Evolutionary conservation across 495 filamentous ascomycete genomes (phyloP).

Genomic region (Amniculicola lignicola): DNA sequence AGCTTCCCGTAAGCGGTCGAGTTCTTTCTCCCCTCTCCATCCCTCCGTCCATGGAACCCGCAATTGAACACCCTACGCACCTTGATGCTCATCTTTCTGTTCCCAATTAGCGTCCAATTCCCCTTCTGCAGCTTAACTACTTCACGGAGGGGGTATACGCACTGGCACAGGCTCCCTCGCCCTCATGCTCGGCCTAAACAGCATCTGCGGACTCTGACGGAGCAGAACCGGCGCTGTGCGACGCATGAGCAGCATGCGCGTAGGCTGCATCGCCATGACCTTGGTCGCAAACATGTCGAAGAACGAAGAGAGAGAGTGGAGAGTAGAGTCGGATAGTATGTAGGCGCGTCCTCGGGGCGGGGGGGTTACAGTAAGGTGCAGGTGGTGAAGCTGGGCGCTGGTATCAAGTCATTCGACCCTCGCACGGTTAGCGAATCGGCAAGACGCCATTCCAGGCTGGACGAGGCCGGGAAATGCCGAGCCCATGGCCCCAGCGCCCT

Average conservation of each 20-base stretch:
- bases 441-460: too few relatives aligned
- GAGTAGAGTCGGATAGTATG: not conserved
- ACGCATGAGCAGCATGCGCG: conserved; percentile 57
- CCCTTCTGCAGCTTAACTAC: not conserved
- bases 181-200: conserved; percentile 57
- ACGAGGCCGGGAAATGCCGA: too few relatives aligned
- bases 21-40: too few relatives aligned
- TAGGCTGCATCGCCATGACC: conserved; percentile 61
- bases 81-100: conserved; percentile 48
- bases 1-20: too few relatives aligned
- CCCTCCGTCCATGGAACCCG: too few relatives aligned
- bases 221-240: conserved; percentile 38
- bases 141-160: conserved; percentile 46
- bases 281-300: conserved; percentile 8
- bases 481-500: too few relatives aligned
- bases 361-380: too few relatives aligned
- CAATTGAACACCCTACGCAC: conserved; percentile 34
- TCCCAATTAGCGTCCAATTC: conserved; percentile 21
- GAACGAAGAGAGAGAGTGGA: conserved; percentile 1
- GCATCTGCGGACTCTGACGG: conserved; percentile 31
- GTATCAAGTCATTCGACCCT: too few relatives aligned
- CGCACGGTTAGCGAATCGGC: too few relatives aligned
- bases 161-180: conserved; percentile 80
- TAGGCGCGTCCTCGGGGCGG: too few relatives aligned
- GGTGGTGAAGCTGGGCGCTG: too few relatives aligned